Evolutionary conservation across 2,329 filamentous ascomycete genomes (phyloP).

Genomic region (Fusarium sp.): DNA sequence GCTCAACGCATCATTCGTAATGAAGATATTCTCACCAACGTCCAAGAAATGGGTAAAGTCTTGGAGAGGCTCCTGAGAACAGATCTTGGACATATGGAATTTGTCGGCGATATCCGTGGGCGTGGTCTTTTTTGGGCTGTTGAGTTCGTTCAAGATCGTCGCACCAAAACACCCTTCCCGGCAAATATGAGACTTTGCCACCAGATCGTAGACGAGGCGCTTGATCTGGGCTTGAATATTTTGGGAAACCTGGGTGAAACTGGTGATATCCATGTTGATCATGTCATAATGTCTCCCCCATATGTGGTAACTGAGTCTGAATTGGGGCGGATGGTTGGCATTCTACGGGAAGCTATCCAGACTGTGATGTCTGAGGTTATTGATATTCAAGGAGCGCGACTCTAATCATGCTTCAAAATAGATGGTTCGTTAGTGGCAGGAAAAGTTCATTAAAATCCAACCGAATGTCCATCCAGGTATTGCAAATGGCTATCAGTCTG

Average conservation of each 20-base stretch:
- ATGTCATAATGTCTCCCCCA: neutral
- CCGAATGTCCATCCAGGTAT: neutral
- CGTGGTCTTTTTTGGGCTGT: constrained; percentile 5
- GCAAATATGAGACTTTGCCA: neutral
- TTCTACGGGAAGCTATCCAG: neutral
- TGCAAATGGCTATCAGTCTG: neutral
- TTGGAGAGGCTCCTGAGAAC: neutral
- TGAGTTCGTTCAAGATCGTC: neutral
- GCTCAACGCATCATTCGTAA: neutral
- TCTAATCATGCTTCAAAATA: neutral
- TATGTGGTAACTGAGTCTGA: neutral
- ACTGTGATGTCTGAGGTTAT: neutral
- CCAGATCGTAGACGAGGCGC: neutral
- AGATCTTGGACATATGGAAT: neutral
- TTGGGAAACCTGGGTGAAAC: neutral
- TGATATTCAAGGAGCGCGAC: neutral
- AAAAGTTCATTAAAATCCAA: neutral
- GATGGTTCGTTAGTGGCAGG: neutral
- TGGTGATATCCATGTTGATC: neutral
- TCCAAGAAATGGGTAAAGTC: neutral
- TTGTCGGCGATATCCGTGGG: constrained; percentile 1
- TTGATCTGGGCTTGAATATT: neutral
- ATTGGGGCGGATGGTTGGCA: neutral
- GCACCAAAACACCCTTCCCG: neutral
- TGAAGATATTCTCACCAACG: neutral